Evolutionary conservation across 2,329 filamentous ascomycete species (phyloP).

Genomic region (Drechslerella coelobrocha): DNA sequence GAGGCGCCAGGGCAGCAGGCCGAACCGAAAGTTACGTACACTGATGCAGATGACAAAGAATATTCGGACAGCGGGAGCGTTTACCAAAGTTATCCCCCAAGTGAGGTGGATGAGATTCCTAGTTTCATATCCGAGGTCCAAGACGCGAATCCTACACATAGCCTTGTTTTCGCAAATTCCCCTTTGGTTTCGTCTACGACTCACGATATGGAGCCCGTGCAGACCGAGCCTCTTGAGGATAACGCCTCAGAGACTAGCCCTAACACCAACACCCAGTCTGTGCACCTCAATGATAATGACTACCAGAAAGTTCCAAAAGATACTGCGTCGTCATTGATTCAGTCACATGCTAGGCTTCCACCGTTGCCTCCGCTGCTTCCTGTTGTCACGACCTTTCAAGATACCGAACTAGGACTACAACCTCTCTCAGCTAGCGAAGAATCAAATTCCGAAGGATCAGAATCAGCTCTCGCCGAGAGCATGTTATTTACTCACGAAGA

Average conservation of each 20-base stretch:
- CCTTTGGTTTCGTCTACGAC: background rate
- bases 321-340: conserved; percentile 56
- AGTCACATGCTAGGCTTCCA: conserved; percentile 58
- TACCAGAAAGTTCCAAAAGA: conserved; percentile 57
- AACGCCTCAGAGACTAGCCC: background rate
- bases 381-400: background rate
- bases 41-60: conserved; percentile 8
- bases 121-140: conserved; percentile 7
- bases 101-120: conserved; percentile 34
- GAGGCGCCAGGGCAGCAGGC: background rate
- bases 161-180: background rate
- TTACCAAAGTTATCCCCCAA: conserved; percentile 44
- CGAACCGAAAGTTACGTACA: conserved; percentile 30
- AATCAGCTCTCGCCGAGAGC: conserved; percentile 68
- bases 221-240: background rate
- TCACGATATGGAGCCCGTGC: background rate
- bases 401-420: background rate
- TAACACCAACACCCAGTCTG: background rate
- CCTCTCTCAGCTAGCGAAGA: conserved; percentile 55
- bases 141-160: background rate
- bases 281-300: conserved; percentile 46
- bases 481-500: conserved; percentile 79
- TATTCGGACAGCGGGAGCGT: conserved; percentile 29
- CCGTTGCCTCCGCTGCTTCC: conserved; percentile 37
- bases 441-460: conserved; percentile 55